Conservation (phyloP, 2,329 filamentous ascomycete species). For the Aspergillus tamarii region DNA sequence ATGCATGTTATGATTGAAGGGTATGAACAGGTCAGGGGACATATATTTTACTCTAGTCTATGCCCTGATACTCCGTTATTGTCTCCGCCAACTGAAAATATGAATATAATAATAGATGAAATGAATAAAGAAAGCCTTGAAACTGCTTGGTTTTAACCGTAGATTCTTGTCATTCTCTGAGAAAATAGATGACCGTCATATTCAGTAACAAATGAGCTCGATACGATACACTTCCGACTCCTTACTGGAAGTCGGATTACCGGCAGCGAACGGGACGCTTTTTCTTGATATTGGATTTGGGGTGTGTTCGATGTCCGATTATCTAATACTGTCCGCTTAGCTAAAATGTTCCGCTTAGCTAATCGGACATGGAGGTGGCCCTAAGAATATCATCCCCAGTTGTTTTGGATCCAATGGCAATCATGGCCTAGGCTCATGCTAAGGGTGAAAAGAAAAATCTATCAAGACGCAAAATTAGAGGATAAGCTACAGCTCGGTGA, state of each 20-base stretch:
- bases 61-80: background rate
- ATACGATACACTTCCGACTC: too few species aligned
- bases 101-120: too few species aligned
- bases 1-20: background rate
- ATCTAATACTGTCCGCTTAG: background rate
- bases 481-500: background rate
- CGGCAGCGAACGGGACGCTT: too few species aligned
- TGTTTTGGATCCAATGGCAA: background rate
- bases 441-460: background rate
- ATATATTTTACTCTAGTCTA: background rate
- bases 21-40: background rate
- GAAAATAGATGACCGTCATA: too few species aligned
- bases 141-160: too few species aligned
- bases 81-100: too few species aligned
- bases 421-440: background rate
- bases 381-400: background rate
- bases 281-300: too few species aligned
- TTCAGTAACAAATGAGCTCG: too few species aligned
- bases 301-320: background rate
- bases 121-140: too few species aligned
- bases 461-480: background rate
- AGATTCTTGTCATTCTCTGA: too few species aligned
- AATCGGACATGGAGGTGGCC: background rate
- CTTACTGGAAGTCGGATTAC: too few species aligned
- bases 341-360: background rate